A percentile compares a stretch with the other conserved stretches of the same genome.
These are phyloP conservation scores for Zea mays DNA, from an alignment of 176 grass and related monocot species.

Conservation along the genomic window Zm-B73-REFERENCE-NAM-5.0 NC_050103.1:28419501-28420000, in stretches of 20 bases:
- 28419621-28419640: slow-evolving; percentile 48
- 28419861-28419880: too few species aligned
- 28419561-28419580: slow-evolving; percentile 50
- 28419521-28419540: slow-evolving; percentile 49
- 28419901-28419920: slow-evolving; percentile 13
- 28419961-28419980: not conserved
- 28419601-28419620: slow-evolving; percentile 51
- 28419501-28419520: slow-evolving; percentile 64
- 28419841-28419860: slow-evolving; percentile 18
- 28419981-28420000: slow-evolving; percentile 20
- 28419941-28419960: slow-evolving; percentile 27
- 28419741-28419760: slow-evolving; percentile 52
- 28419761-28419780: slow-evolving; percentile 56
- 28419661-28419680: slow-evolving; percentile 47
- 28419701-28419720: slow-evolving; percentile 44
- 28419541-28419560: slow-evolving; percentile 36
- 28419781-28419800: slow-evolving; percentile 44
- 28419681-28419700: slow-evolving; percentile 21
- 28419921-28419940: slow-evolving; percentile 13
- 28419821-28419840: slow-evolving; percentile 44
- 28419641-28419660: slow-evolving; percentile 56
- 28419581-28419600: slow-evolving; percentile 54
- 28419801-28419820: slow-evolving; percentile 35
- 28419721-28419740: slow-evolving; percentile 47
- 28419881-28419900: not conserved